Conservation (phyloP, 225 moss, liverwort and hornwort genomes). For the Marchantia paleacea region DNA sequence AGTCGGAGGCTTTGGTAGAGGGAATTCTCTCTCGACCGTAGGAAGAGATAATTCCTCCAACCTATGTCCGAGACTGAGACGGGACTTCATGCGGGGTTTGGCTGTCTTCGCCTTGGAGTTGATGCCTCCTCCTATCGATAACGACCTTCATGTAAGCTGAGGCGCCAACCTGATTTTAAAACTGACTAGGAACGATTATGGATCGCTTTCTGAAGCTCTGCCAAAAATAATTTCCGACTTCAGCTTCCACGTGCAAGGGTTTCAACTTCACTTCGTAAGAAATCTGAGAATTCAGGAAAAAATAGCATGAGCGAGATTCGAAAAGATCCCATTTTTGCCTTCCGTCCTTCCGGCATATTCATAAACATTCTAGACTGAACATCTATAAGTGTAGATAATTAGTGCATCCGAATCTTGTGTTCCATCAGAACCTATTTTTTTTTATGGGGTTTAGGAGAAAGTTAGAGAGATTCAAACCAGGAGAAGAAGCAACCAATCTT, state of each 20-base stretch:
- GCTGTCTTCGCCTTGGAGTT: conserved; percentile 22
- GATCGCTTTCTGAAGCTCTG: no score
- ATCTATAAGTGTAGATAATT: no score
- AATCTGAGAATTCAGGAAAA: neutral
- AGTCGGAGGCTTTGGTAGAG: neutral
- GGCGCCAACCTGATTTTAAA: neutral
- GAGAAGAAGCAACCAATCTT: neutral
- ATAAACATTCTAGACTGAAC: no score
- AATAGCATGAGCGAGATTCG: neutral
- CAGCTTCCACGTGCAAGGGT: neutral
- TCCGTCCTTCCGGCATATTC: no score
- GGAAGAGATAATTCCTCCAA: no score
- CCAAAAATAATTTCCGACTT: no score
- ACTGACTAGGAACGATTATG: no score
- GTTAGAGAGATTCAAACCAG: neutral
- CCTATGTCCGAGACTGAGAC: neutral
- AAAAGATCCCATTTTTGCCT: neutral
- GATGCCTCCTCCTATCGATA: conserved; percentile 75
- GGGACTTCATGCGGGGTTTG: neutral
- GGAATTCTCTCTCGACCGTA: neutral
- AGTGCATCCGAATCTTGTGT: no score
- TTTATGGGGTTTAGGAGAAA: neutral
- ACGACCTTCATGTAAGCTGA: conserved; percentile 72
- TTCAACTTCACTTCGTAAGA: neutral
- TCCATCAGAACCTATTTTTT: neutral